phyloP scores from a whole-genome alignment of 2,329 filamentous ascomycete genomes.

The Pseudocercospora crystallina region DNA sequence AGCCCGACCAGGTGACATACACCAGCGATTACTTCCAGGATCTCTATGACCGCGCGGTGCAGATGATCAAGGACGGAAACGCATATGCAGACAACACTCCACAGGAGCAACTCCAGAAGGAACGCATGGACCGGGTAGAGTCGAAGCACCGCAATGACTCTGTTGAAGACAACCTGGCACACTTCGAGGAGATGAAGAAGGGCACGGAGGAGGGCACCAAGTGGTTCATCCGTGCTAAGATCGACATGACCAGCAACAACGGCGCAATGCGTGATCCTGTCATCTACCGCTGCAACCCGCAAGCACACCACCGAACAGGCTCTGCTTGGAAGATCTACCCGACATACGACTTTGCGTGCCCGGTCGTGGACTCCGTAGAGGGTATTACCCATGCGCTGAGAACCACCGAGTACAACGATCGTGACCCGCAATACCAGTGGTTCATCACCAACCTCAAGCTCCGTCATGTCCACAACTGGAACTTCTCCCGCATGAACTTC shows the following conservation, averaged over 20 bases:
- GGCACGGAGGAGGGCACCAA: conserved; percentile 74
- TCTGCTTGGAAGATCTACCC: conserved; percentile 81
- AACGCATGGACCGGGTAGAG: conserved; percentile 80
- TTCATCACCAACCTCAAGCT: conserved; percentile 73
- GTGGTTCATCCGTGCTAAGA: conserved; percentile 94
- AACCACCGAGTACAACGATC: conserved; percentile 84
- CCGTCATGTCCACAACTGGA: conserved; percentile 79
- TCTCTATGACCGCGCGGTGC: conserved; percentile 80
- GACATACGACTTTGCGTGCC: conserved; percentile 84
- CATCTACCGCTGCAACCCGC: conserved; percentile 88
- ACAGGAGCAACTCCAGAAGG: conserved; percentile 79
- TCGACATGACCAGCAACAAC: conserved; percentile 88
- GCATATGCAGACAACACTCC: conserved; percentile 95
- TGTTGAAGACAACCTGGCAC: conserved; percentile 79
- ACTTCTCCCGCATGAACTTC: conserved; percentile 83
- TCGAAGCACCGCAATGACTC: conserved; percentile 76
- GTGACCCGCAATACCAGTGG: conserved; percentile 85
- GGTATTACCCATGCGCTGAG: conserved; percentile 80
- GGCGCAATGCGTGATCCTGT: conserved; percentile 95
- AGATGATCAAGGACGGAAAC: conserved; percentile 80
- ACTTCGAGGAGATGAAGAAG: conserved; percentile 91
- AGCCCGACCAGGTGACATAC: conserved; percentile 81
- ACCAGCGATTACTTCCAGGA: conserved; percentile 95
- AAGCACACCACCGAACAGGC: conserved; percentile 74
- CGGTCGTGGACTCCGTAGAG: conserved; percentile 76